These are phyloP conservation scores for Epichloe brachyelytri DNA, from an alignment of 2,329 filamentous ascomycete genomes.

Conservation along the genomic window DNA sequence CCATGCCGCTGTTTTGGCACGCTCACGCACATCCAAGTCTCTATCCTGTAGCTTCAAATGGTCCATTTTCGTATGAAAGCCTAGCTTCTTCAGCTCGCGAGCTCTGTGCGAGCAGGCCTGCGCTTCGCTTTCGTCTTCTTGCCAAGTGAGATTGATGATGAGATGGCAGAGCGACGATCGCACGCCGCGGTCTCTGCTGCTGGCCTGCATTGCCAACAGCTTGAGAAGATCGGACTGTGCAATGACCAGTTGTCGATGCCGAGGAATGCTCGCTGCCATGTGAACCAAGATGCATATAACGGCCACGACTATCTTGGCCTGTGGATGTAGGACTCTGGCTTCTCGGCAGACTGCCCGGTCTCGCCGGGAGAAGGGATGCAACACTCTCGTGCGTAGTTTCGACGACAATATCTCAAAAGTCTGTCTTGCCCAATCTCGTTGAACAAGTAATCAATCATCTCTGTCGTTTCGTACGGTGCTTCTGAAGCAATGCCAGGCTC, in stretches of 20 bases:
- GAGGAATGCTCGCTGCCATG: slow-evolving; percentile 68
- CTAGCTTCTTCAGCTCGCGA: slow-evolving; percentile 54
- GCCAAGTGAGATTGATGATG: slow-evolving; percentile 73
- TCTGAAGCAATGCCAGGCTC: slow-evolving; percentile 36
- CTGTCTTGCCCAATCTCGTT: slow-evolving; percentile 60
- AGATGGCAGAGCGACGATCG: slow-evolving; percentile 72
- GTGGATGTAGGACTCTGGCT: slow-evolving; percentile 40
- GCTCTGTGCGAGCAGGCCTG: slow-evolving; percentile 54
- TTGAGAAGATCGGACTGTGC: slow-evolving; percentile 64
- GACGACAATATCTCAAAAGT: slow-evolving; percentile 66
- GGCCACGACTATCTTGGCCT: slow-evolving; percentile 59
- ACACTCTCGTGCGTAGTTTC: slow-evolving; percentile 54
- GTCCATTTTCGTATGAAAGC: slow-evolving; percentile 55
- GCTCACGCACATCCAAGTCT: slow-evolving; percentile 71
- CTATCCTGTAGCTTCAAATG: slow-evolving; percentile 49
- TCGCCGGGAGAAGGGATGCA: slow-evolving; percentile 39
- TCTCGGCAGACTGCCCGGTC: slow-evolving; percentile 22
- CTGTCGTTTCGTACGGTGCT: slow-evolving; percentile 36
- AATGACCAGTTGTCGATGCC: slow-evolving; percentile 66
- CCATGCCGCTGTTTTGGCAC: slow-evolving; percentile 67
- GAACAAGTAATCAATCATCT: slow-evolving; percentile 80
- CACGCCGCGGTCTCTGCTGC: slow-evolving; percentile 59
- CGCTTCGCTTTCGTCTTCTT: slow-evolving; percentile 59
- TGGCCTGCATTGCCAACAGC: slow-evolving; percentile 60
- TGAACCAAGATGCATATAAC: slow-evolving; percentile 78